A percentile compares a stretch with the other conserved stretches of the same genome.
These are phyloP conservation scores for Malania oleifera DNA, from an alignment of 164 flowering plant genomes.

Conservation along the genomic window DNA sequence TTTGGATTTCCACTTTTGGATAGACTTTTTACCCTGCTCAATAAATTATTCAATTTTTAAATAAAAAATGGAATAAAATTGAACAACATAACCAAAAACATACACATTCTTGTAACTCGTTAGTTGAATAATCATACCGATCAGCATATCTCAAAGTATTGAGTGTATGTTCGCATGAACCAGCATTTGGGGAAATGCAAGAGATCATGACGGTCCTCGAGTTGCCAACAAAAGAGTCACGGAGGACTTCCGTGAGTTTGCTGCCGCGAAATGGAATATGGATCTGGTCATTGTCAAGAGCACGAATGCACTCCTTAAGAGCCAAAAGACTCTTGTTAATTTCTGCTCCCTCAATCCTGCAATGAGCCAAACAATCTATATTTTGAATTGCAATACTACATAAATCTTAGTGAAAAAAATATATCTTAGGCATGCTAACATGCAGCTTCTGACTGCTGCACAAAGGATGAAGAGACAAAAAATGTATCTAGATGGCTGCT, in stretches of 20 bases:
- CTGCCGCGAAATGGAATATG: conserved; percentile 99
- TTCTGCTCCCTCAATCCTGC: conserved; percentile 99
- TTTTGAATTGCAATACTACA: background rate
- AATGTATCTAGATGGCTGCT: no score
- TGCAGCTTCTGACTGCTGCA: no score
- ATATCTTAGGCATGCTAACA: no score
- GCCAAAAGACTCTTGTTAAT: conserved; percentile 98
- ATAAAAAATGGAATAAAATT: conserved; percentile 5
- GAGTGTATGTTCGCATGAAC: conserved; percentile 97
- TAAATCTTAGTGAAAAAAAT: background rate
- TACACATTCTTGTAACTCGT: background rate
- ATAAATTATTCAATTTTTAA: conserved; percentile 2
- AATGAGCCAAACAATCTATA: conserved; percentile 10
- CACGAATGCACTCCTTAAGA: conserved; percentile 98
- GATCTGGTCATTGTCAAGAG: conserved; percentile 97
- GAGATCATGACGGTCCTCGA: conserved; percentile 98
- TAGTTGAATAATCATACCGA: conserved; percentile 41
- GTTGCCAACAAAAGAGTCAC: conserved; percentile 99
- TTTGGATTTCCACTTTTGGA: conserved; percentile 79
- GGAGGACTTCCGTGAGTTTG: conserved; percentile 98
- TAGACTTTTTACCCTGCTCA: conserved; percentile 85
- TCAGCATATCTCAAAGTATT: conserved; percentile 99
- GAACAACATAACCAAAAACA: conserved; percentile 3
- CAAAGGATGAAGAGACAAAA: no score
- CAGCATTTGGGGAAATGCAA: conserved; percentile 98